Base-by-base conservation (phyloP, 2,329 filamentous ascomycete genomes). In the Amylocarpus encephaloides region DNA sequence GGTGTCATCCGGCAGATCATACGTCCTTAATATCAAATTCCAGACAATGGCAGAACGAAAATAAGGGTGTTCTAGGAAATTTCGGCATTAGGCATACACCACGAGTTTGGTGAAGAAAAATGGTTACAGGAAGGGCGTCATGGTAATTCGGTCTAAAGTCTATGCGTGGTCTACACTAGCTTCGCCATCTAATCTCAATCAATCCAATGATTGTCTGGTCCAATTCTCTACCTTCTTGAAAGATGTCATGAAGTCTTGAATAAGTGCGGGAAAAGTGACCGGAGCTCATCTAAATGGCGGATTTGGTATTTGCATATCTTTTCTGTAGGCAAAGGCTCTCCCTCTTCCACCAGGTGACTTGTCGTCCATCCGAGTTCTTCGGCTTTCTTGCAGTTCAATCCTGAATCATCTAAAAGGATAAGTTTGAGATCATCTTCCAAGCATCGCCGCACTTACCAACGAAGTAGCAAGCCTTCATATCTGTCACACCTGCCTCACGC, bases 331-430 rank as follows among this genome's bases (percentile, higher is more conserved):
- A 76, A 66, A 13, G 78, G 71, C 32, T 89, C 74, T 6, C 78
- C 79, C 33, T 87, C 82, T 65, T 97, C 93, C 5, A 97, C 82
- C 18, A 96, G 76, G 68, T 97, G 93, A 5, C 80, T 86, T 0
- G 85, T 82, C 11, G 81, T 88, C 93, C 93, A 98, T 16, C 93
- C 93, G 55, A 91, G 77, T 32, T 81, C 79, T 57, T 86, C 77
- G 0, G 90, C 88, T 54, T 83, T 83, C 57, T 75, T 78, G 66
- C 88, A 94, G 65, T 98, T 98, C 56, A 83, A 68, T 51, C 80
- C 82, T 0, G 90, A 95, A 66, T 98, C 93, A 65, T 98, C 93
- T 89, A 35, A 9, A 11, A 7, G 18, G 16, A 43, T 52, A 16
- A 52, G 46, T 19, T 22, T 43, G 9, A 6, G 16, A 13, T 10